These are phyloP conservation scores for Basidiobolus meristosporus DNA, from an alignment of 371 early-diverging fungal genomes.

Conservation along the genomic window DNA sequence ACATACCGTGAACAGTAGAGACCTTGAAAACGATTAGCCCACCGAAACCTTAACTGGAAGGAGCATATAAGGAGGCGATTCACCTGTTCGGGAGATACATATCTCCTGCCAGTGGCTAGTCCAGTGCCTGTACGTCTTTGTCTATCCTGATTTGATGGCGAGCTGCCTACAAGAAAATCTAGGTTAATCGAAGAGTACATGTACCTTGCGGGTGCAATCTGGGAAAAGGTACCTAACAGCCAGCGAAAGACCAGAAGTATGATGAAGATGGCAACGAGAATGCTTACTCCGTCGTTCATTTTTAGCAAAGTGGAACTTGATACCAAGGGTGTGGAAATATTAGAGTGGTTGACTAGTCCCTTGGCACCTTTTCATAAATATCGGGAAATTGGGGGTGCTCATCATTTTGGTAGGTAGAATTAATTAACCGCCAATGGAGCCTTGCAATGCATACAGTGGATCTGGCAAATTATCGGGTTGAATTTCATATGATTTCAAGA, in stretches of 20 bases:
- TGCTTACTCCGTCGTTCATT: slow-evolving; percentile 59
- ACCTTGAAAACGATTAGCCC: slow-evolving; percentile 16
- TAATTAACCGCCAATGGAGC: no score
- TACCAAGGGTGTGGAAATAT: no score
- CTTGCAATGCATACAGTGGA: no score
- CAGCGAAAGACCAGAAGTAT: slow-evolving; percentile 52
- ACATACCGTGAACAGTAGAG: slow-evolving; percentile 61
- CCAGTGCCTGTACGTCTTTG: no score
- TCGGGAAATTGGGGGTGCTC: no score
- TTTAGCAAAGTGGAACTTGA: background rate
- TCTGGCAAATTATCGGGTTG: no score
- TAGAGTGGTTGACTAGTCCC: no score
- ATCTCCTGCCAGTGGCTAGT: slow-evolving; percentile 10
- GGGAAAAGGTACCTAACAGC: slow-evolving; percentile 34
- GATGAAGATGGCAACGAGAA: slow-evolving; percentile 46
- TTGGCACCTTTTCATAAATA: no score
- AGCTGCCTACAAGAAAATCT: background rate
- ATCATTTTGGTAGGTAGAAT: no score
- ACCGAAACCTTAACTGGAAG: background rate
- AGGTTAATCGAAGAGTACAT: background rate
- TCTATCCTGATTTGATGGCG: background rate
- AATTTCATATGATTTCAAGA: no score
- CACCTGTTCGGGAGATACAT: slow-evolving; percentile 42
- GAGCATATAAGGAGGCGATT: background rate
- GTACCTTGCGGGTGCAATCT: background rate